Evolutionary conservation across 2,329 filamentous ascomycete genomes (phyloP).

Genomic region (Stagonosporopsis vannaccii): DNA sequence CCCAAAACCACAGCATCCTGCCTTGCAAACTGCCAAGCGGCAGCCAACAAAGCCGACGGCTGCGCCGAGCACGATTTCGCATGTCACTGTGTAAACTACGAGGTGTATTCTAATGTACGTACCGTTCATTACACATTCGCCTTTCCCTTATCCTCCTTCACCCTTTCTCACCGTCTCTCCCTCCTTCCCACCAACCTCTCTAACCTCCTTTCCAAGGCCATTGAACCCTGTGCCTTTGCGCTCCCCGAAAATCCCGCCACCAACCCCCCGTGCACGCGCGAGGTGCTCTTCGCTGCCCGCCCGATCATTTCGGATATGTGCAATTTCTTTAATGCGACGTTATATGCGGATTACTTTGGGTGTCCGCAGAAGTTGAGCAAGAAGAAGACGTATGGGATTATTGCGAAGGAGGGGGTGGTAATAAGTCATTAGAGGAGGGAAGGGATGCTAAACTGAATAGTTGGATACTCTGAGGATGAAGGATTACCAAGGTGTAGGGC

Average conservation of each 20-base stretch:
- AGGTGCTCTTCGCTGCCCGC: constrained; percentile 24
- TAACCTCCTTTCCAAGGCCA: not conserved
- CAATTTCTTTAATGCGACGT: constrained; percentile 37
- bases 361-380: constrained; percentile 26
- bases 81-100: constrained; percentile 35
- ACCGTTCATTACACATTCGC: not conserved
- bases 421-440: not conserved
- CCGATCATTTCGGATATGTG: constrained; percentile 32
- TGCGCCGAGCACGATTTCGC: constrained; percentile 33
- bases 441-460: no score
- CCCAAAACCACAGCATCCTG: constrained; percentile 21
- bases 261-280: not conserved
- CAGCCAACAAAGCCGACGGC: constrained; percentile 28
- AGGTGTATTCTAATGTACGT: constrained; percentile 28
- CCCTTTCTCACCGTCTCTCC: not conserved
- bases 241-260: not conserved
- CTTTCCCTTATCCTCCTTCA: not conserved
- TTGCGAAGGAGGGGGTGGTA: constrained; percentile 15
- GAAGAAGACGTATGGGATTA: constrained; percentile 27
- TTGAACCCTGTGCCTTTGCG: constrained; percentile 17
- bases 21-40: constrained; percentile 26
- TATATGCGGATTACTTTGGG: constrained; percentile 25
- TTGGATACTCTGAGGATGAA: no score
- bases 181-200: not conserved
- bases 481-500: no score